Base-by-base conservation (phyloP, 768 basidiomycete species). In the Amylocystis lapponica region DNA sequence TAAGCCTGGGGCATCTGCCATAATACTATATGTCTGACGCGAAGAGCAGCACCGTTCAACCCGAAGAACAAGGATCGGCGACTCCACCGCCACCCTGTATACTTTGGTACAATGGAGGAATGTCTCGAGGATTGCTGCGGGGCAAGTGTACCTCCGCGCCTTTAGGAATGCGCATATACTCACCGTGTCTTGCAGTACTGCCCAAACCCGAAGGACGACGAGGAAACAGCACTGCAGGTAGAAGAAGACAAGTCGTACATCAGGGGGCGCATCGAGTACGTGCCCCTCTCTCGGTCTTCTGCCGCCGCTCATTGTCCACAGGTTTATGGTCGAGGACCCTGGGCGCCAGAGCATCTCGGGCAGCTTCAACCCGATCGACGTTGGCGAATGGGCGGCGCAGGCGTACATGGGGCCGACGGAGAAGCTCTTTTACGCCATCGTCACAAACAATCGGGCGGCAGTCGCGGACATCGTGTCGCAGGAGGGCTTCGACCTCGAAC, bases 281-380 rank as follows among this genome's bases (percentile, higher is more conserved):
- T 50, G 8, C 27, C 21, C 12, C 0, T 5, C 14, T 8, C 6
- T 1, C 19, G 12, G 16, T 9, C 11, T 21, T 40, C 29, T n/a
- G n/a, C n/a, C n/a, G n/a, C n/a, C n/a, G n/a, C 41, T 43, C 5
- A 23, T 33, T 20, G 14, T 8, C 14, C 2, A 10, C 45, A 79
- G 78, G 27, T 81, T 80, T 56, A 74, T 81, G 16, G 58, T 75
- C 49, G 75, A 79, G 40, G 71, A 81, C 47, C 79, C 78, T 3
- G 78, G 78, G 0, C 75, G 78, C 9, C 79, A 82, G 55, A 72
- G 62, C 29, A 72, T 81, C 30, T 72, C 78, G 1, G 80, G 80
- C 1, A 76, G 75, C 52, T 82, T 82, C 66, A 75, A 78, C 41
- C 79, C 79, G 0, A 81, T 81, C 53, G 79, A 83, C 48, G 75